Base-by-base conservation (phyloP, 352 stramenopile genomes). In the Aphanomyces invadans region DNA sequence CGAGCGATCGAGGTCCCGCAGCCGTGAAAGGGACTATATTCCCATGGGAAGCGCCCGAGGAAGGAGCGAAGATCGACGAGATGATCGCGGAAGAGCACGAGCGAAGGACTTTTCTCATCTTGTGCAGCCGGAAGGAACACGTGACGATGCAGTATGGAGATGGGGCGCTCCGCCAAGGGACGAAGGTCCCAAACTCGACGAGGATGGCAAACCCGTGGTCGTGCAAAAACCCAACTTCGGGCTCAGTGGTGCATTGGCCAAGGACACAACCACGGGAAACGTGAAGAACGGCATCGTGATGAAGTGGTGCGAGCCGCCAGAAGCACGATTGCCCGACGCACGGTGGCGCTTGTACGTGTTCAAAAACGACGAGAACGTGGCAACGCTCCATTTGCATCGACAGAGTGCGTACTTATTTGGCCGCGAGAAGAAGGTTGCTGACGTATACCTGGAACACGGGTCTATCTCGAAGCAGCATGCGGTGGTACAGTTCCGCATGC, bases 301-400 rank as follows among this genome's bases (percentile, higher is more conserved):
- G 32, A 99, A 99, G 77, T 99, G 94, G 80, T 95, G 88, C 17
- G 96, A 99, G 86, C 97, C 97, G 2, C 79, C 90, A 0, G 97
- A 99, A 71, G 95, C 96, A 11, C 75, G 90, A 9, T 76, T 86
- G 46, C 97, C 97, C 7, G 85, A 87, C 48, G 89, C 89, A 23
- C 80, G 89, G 64, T 99, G 96, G 87, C 83, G 96, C 17, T 74
- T 99, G 3, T 99, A 99, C 76, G 95, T 99, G 36, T 99, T 99
- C 76, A 98, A 98, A 70, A 77, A 86, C 69, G 86, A 95, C 62
- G 71, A 91, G 28, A 69, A 81, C 10, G 77, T 95, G 90, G 92
- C 96, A 45, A 98, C 90, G 39, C 80, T 98, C 32, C 90, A 98
- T 74, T 86, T 99, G 62, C 89, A 97, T 70, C 84, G 92, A 54